Percentiles rank a stretch among this genome's conserved stretches.
Conservation (phyloP, 2,329 filamentous ascomycete species). For the Macrophomina pseudophaseolina region DNA sequence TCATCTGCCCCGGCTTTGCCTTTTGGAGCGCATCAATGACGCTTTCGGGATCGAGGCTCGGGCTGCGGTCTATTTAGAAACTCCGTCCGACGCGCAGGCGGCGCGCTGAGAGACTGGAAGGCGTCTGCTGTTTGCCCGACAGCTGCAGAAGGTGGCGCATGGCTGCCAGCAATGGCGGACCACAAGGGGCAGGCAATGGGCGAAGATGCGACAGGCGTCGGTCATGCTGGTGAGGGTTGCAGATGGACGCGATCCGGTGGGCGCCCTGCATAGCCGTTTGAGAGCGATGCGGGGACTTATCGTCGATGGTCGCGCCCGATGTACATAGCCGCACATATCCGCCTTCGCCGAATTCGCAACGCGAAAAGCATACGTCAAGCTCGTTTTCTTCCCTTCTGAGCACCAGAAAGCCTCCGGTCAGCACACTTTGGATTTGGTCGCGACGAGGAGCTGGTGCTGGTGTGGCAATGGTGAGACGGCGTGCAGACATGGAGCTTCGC, state of each 20-base stretch:
- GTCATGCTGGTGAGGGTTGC: neutral
- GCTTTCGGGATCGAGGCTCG: conserved; percentile 15
- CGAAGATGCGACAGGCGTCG: neutral
- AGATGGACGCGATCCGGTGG: conserved; percentile 1
- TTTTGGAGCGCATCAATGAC: conserved; percentile 23
- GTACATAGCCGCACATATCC: neutral
- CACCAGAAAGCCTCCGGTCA: neutral
- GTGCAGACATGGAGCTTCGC: neutral
- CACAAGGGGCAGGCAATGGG: neutral
- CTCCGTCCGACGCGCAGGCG: neutral
- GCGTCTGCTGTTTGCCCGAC: neutral
- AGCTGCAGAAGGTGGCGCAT: neutral
- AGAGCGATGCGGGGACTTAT: conserved; percentile 9
- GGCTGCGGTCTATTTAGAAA: neutral
- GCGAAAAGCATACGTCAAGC: neutral
- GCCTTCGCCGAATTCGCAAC: neutral
- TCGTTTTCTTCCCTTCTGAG: neutral
- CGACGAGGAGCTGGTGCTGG: neutral
- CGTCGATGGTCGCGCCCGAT: conserved; percentile 20
- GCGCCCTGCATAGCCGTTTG: neutral
- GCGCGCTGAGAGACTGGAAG: neutral
- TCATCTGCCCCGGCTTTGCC: conserved; percentile 3
- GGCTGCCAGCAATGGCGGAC: neutral
- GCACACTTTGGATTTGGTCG: no score
- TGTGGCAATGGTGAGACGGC: conserved; percentile 9